These are phyloP conservation scores for Pseudoneurospora amorphoporcata DNA, from an alignment of 495 filamentous ascomycete species.

Conservation along the genomic window DNA sequence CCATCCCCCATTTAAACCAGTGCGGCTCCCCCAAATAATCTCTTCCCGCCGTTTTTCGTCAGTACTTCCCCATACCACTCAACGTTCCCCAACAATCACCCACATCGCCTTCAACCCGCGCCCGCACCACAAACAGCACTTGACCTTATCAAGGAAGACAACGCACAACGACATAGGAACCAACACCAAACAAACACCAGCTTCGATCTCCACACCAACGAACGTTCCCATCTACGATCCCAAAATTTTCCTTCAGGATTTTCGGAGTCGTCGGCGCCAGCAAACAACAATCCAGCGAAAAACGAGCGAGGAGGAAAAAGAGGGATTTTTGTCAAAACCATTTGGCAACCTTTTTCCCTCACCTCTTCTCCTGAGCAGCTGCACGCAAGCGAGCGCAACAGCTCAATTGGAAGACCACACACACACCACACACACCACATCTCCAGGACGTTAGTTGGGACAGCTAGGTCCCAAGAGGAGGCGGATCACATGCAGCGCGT, in stretches of 20 bases:
- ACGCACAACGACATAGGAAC: background rate
- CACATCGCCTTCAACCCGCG: background rate
- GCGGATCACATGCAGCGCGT: conserved; percentile 62
- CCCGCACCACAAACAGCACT: conserved; percentile 8
- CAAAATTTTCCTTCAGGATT: background rate
- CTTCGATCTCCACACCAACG: conserved; percentile 1
- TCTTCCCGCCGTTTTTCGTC: conserved; percentile 13
- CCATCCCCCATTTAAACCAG: conserved; percentile 27
- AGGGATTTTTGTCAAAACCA: background rate
- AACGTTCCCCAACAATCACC: conserved; percentile 16
- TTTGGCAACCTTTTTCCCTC: background rate
- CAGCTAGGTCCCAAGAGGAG: conserved; percentile 5
- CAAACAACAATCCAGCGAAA: background rate
- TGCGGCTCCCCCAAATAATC: conserved; percentile 22
- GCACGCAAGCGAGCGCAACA: conserved; percentile 15
- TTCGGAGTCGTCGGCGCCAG: background rate
- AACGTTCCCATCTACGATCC: background rate
- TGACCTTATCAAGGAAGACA: background rate
- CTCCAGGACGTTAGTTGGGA: conserved; percentile 2
- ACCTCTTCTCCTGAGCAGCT: conserved; percentile 2
- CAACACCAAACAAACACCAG: background rate
- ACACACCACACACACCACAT: background rate
- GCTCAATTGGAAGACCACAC: conserved; percentile 10
- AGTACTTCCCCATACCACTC: conserved; percentile 23
- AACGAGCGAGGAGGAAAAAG: background rate